phyloP scores from a whole-genome alignment of 176 grass and related monocot species.

The Oryza rufipogon region DNA sequence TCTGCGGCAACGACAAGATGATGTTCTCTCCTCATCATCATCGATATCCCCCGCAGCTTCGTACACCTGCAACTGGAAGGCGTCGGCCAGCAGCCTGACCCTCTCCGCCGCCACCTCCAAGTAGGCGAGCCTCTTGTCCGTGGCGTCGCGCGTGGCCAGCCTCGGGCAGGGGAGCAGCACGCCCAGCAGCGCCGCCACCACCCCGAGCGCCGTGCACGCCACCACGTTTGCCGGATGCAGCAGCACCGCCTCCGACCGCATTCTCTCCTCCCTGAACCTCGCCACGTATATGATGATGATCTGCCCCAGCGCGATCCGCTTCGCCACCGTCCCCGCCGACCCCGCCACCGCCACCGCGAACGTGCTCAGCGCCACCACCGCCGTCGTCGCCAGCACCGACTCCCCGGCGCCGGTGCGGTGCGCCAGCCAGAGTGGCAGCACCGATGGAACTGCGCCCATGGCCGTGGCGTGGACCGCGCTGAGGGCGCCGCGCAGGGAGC shows the following conservation, averaged over 20 bases:
- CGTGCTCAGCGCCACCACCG: conserved; percentile 56
- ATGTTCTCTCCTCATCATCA: too few relatives aligned
- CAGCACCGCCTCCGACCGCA: conserved; percentile 11
- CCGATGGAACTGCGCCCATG: conserved; percentile 69
- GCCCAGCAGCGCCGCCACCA: conserved; percentile 58
- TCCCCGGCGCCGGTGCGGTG: conserved; percentile 36
- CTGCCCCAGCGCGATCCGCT: conserved; percentile 85
- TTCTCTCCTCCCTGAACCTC: conserved; percentile 34
- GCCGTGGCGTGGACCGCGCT: conserved; percentile 58
- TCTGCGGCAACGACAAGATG: background rate
- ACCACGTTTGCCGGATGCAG: conserved; percentile 65
- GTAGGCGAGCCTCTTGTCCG: conserved; percentile 52
- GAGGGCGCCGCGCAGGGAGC: conserved; percentile 44
- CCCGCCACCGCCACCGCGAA: conserved; percentile 62
- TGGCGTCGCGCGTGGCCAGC: conserved; percentile 60
- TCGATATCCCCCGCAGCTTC: too few relatives aligned
- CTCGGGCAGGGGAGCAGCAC: conserved; percentile 66
- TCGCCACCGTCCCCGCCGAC: conserved; percentile 46
- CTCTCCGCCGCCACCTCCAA: conserved; percentile 58
- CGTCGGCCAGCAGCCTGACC: conserved; percentile 60
- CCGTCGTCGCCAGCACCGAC: conserved; percentile 42
- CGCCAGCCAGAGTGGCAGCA: conserved; percentile 62
- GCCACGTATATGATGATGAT: conserved; percentile 79
- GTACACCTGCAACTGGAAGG: conserved; percentile 20
- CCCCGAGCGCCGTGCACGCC: conserved; percentile 68